Evolutionary conservation across 2,329 filamentous ascomycete species (phyloP), one percentile per base, ranked within the genome.

Genomic region (Calonectria pseudoreteaudii): DNA sequence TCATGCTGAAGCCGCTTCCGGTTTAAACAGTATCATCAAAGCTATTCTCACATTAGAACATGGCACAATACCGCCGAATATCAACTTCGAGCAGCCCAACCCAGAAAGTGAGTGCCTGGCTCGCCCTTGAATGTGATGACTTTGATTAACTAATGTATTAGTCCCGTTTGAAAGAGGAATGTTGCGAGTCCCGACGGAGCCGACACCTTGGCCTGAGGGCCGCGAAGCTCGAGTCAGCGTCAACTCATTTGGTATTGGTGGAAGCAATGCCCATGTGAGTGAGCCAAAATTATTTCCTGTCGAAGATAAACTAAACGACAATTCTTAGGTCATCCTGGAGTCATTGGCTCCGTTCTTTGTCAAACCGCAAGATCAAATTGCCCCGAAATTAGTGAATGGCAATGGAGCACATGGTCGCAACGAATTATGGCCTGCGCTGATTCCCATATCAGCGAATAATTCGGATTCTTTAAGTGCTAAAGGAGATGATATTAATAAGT

Each of bases 231-330:
- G 83, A 7, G 75, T 82, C 9, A 81, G 80, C 53, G 76, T 86
- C 31, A 86, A 85, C 74, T 81, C 76, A 9, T 86, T 85, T 72
- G 84, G 85, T 4, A 82, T 82, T 49, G 85, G 85, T 0, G 84
- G 85, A 1, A 74, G 82, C 14, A 85, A 86, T 67, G 84, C 79
- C 2, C 85, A 86, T 62, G 80, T 72, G 10, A 8, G 26, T 14
- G 26, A 16, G 28, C n/a, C 16, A 28, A 10, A 4, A 14, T 7
- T 6, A 9, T 13, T 53, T 30, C 14, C 23, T 30, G 26, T 4
- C 20, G 5, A 1, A 1, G 0, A 28, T 53, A 26, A 2, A 53
- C 10, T 31, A 6, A 30, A 6, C 28, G 31, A 30, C 13, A 13
- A 30, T 6, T 53, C 7, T 8, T 30, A 53, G 50, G 50, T 30